Base-by-base conservation (phyloP, 1,139 yeast species). In the Saccharomycopsis hybrid region DNA sequence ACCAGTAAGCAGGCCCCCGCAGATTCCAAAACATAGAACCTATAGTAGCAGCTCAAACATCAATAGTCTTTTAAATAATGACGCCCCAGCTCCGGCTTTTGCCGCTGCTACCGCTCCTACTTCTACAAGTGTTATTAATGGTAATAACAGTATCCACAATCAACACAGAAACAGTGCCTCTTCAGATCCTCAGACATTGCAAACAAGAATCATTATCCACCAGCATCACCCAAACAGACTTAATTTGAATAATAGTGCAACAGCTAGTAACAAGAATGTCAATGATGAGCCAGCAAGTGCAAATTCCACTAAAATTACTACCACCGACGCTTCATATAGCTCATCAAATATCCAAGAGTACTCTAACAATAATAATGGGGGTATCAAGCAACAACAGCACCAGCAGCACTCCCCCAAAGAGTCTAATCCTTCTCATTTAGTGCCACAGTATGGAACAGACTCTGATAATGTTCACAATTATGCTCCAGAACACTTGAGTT, bases 181-280 rank as follows among this genome's bases (percentile, higher is more conserved):
- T n/a, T 43, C 42, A 18, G 31, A 36, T 24, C 41, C 31, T 11
- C 5, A 4, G n/a, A 13, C 31, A 25, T n/a, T 27, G 36, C 53
- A 50, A 35, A 49, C 54, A 3, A 45, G 54, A 40, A 52, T 52
- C 30, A 52, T 52, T 3, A 52, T 52, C 24, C 54, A 52, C 37
- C 54, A 52, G 42, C 54, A 52, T 41, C 54, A 52, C 39, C 53
- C 53, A 3, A 47, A 27, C 8, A 43, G 39, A 41, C 46, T 45
- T 33, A 44, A 33, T 37, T 4, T 32, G n/a, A 11, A 28, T 9
- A 47, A 43, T 30, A 47, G 43, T 24, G 45, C 40, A 4, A n/a
- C n/a, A n/a, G 41, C 24, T 37, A 3, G 28, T 3, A 11, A 28
- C 27, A 47, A 43, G 30, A 47, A 47, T 24, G 45, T 36, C 2